Evolutionary conservation across 805 yeast genomes (phyloP).

Genomic region (Saccharomyces cerevisiae): DNA sequence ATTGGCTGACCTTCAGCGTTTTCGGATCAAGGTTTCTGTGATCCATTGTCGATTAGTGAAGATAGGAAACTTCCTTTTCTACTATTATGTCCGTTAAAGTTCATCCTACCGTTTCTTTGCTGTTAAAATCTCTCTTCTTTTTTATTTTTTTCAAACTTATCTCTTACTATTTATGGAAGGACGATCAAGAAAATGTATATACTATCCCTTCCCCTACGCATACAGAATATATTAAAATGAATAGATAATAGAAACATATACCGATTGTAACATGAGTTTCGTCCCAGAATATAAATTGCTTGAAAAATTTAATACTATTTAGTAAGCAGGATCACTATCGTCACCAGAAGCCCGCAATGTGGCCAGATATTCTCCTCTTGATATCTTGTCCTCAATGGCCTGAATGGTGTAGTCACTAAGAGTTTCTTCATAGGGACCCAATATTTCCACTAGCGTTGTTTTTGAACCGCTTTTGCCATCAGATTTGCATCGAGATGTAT

Average conservation of each 20-base stretch:
- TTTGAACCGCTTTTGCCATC: not conserved
- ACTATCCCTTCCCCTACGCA: not conserved
- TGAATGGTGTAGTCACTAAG: constrained; percentile 4
- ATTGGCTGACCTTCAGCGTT: constrained; percentile 54
- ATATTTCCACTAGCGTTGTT: not conserved
- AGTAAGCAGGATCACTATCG: not conserved
- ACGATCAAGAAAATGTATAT: not conserved
- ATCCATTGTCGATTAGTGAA: not conserved
- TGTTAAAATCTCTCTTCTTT: not conserved
- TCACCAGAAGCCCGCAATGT: constrained; percentile 11
- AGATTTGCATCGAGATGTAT: not conserved
- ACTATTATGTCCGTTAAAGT: not conserved
- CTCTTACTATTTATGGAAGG: not conserved
- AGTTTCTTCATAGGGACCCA: constrained; percentile 8
- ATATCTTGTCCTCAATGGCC: constrained; percentile 5
- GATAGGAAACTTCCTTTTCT: not conserved
- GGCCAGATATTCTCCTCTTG: constrained; percentile 6
- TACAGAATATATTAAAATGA: not conserved
- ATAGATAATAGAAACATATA: not conserved
- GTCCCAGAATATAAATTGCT: not conserved
- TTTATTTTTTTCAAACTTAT: not conserved
- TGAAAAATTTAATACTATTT: not conserved
- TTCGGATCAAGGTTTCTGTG: constrained; percentile 52
- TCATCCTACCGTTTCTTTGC: not conserved
- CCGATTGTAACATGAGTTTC: not conserved